Base-by-base conservation (phyloP, 495 filamentous ascomycete species). In the Penicillium flavigenum region DNA sequence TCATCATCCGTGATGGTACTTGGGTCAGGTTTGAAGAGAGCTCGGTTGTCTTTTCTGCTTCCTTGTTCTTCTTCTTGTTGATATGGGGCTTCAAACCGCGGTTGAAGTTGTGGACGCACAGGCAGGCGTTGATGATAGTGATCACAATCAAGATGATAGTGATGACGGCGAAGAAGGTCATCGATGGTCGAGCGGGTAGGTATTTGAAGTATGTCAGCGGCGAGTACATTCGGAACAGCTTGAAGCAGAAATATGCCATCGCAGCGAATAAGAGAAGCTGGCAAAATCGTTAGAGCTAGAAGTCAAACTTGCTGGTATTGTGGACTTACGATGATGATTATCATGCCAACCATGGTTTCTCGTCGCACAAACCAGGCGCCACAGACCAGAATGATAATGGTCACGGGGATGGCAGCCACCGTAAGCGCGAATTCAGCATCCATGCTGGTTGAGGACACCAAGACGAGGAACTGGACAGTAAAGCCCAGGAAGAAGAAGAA, bases 401-500 rank as follows among this genome's bases (percentile, higher is more conserved):
- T 98, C 65, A 96, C 78, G 20, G 93, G 91, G 47, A 98, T 87
- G 20, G 92, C 94, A 61, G 86, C 89, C 42, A 93, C 82, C 5
- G 95, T 98, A 55, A 98, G 81, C 44, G 79, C 86, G 65, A 95
- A 90, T 70, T 98, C 94, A 65, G 81, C 73, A 62, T 88, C 80
- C 29, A 78, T 78, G 29, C 80, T 82, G 59, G 82, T 75, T 36
- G 83, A 86, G 36, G 82, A 86, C 39, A 98, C 92, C 54, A 98
- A 86, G 59, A 98, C 94, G 29, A 98, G 79, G 74, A 98, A 98
- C 68, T 98, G 94, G 38, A 98, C 88, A 6, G 92, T 97, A 67
- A 98, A 98, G 14, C 92, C 94, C 50, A 98, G 84, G 83, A 98
- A 98, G 81, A 98, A 96, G 83, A 98, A 98, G 73, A 98, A 98